Evolutionary conservation across 2,329 filamentous ascomycete species (phyloP).

Genomic region (Pseudogymnoascus sp.): DNA sequence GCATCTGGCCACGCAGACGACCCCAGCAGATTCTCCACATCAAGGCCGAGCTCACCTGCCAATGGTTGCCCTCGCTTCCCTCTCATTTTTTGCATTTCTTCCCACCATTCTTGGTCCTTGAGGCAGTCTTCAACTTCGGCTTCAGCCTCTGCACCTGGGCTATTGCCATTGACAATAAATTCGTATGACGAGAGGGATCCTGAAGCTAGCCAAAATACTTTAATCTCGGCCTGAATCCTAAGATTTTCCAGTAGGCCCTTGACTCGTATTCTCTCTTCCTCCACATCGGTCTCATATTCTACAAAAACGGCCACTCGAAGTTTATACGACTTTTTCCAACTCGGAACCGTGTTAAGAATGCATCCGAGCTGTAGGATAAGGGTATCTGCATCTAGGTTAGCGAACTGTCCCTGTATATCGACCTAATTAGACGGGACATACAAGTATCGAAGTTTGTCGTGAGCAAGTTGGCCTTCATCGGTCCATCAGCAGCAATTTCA

Average conservation of each 20-base stretch:
- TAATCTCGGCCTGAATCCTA: conserved; percentile 68
- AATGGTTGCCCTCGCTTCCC: conserved; percentile 26
- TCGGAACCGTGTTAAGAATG: conserved; percentile 71
- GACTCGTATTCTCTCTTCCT: conserved; percentile 67
- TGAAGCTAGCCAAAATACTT: conserved; percentile 74
- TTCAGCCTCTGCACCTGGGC: conserved; percentile 45
- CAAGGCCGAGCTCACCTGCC: conserved; percentile 36
- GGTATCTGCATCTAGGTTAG: conserved; percentile 40
- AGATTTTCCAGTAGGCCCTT: conserved; percentile 69
- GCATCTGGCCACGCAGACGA: conserved; percentile 41
- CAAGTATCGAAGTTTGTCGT: conserved; percentile 92
- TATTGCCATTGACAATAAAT: conserved; percentile 65
- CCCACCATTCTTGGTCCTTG: conserved; percentile 74
- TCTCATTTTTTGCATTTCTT: conserved; percentile 55
- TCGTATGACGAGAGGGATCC: conserved; percentile 67
- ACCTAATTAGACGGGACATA: conserved; percentile 31
- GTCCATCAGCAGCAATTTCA: conserved; percentile 58
- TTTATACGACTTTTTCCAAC: conserved; percentile 66
- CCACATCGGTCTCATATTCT: conserved; percentile 76
- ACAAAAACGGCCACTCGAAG: conserved; percentile 80
- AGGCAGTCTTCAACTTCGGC: conserved; percentile 58
- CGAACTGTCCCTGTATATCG: not conserved
- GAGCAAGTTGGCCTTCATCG: conserved; percentile 49
- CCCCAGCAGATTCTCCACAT: conserved; percentile 36
- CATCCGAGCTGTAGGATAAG: conserved; percentile 82